Conservation (phyloP, 2,329 filamentous ascomycete genomes). For the Beauveria sp. region DNA sequence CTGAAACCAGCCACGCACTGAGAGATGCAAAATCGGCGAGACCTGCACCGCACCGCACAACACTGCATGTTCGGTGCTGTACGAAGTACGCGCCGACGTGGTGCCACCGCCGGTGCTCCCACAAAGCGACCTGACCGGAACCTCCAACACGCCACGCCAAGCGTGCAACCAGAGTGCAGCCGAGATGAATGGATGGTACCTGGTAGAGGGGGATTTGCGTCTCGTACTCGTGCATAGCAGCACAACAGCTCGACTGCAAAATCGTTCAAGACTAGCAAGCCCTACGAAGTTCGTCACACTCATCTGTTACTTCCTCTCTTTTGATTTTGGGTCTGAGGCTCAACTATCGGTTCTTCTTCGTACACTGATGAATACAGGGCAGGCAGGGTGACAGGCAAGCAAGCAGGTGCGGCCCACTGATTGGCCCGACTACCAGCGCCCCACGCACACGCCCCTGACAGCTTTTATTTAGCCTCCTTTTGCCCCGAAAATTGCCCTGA, state of each 20-base stretch:
- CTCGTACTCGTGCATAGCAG: not conserved
- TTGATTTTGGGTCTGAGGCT: not conserved
- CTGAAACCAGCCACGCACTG: conserved; percentile 11
- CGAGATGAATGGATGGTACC: not conserved
- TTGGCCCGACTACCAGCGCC: not conserved
- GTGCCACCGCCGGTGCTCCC: not conserved
- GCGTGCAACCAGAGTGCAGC: not conserved
- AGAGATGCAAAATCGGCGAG: not conserved
- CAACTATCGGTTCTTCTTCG: no score
- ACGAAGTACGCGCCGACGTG: not conserved
- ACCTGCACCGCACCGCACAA: not conserved
- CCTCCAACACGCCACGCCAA: conserved; percentile 8
- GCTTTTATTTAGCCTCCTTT: not conserved
- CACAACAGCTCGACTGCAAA: not conserved
- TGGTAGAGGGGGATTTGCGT: not conserved
- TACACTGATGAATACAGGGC: no score
- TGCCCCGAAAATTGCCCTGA: not conserved
- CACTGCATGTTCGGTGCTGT: not conserved
- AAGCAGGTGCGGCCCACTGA: not conserved
- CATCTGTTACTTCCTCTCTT: not conserved
- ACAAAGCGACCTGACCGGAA: conserved; percentile 1
- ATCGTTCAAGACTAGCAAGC: no score
- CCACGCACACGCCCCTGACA: not conserved
- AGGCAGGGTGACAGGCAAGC: no score
- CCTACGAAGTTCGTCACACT: not conserved